Base-by-base conservation (phyloP, 1,284 basidiomycete genomes). In the Melampsora americana region DNA sequence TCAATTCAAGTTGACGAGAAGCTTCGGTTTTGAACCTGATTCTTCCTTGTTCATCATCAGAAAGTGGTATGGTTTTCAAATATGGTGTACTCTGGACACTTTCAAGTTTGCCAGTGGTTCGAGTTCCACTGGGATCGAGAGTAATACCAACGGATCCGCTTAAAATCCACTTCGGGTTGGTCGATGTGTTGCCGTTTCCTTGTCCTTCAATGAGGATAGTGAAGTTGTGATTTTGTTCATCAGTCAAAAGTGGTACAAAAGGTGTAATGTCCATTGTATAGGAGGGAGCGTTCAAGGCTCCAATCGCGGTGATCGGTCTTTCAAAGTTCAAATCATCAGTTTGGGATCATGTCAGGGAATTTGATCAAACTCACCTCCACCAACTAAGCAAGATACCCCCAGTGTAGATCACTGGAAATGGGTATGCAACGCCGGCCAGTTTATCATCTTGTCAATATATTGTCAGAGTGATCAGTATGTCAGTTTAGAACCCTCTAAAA, bases 241-340 rank as follows among this genome's bases (percentile, higher is more conserved):
- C 90, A 0, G 89, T 86, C 50, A 93, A 85, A 26, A 88, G 80
- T 5, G 90, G 90, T 0, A 90, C 85, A 81, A 92, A 92, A 0
- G 91, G 90, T 18, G 90, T 91, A 69, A 92, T 83, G 81, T 92
- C 91, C 56, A 92, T 80, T 80, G 88, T 88, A 82, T 92, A 92
- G 1, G 88, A 90, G 0, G 91, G 91, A 35, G 91, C 85, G 79
- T 92, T 90, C 48, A 91, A 84, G 1, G 90, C 90, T 14, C 90
- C 90, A 79, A 90, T 92, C 1, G 90, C 88, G 2, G 89, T 87
- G 80, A 92, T 90, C 0, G 91, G 91, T 77, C 90, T 68, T 28
- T 32, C 1, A 20, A 64, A 72, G 14, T n/a, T 23, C 23, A 64
- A 60, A n/a, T n/a, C n/a, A n/a, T 32, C 20, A 42, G 30, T 20